A percentile compares a stretch with the other conserved stretches of the same genome.
These are phyloP conservation scores for Barbatosphaeria neglecta DNA, from an alignment of 495 filamentous ascomycete genomes.

Conservation along the genomic window DNA sequence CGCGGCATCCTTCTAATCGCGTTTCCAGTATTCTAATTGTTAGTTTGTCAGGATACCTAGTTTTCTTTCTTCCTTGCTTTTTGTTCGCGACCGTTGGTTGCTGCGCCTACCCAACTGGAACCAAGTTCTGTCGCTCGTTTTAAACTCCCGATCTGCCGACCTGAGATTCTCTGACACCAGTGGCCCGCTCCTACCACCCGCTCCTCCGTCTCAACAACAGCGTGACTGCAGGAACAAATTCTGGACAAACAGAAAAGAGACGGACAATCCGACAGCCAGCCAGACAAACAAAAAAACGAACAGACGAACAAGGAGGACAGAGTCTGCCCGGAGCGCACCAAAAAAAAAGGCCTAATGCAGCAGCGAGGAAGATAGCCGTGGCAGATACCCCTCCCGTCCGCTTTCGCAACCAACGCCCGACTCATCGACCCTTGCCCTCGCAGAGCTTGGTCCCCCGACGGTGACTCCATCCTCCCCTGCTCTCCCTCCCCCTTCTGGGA, in stretches of 20 bases:
- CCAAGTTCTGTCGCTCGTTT: not conserved
- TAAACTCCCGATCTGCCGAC: not conserved
- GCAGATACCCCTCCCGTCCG: not conserved
- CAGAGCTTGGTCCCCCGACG: not conserved
- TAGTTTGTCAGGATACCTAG: too few species aligned
- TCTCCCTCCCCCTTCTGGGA: too few species aligned
- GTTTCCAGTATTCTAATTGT: too few species aligned
- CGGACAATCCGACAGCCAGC: too few species aligned
- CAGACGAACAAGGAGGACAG: too few species aligned
- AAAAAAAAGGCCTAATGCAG: not conserved
- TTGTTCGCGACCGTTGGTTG: not conserved
- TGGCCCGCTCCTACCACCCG: not conserved
- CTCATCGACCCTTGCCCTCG: conserved; percentile 6
- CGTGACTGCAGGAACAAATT: not conserved
- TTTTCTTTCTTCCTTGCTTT: too few species aligned
- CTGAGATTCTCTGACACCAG: not conserved
- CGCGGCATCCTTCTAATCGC: too few species aligned
- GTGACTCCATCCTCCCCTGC: conserved; percentile 1
- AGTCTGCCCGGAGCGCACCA: not conserved
- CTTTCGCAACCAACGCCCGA: not conserved
- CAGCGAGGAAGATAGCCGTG: not conserved
- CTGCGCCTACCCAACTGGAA: not conserved
- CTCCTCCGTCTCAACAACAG: not conserved
- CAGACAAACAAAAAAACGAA: too few species aligned
- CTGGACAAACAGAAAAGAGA: not conserved